Conservation (phyloP, 129 eudicot species). For the Scalesia atractyloides region DNA sequence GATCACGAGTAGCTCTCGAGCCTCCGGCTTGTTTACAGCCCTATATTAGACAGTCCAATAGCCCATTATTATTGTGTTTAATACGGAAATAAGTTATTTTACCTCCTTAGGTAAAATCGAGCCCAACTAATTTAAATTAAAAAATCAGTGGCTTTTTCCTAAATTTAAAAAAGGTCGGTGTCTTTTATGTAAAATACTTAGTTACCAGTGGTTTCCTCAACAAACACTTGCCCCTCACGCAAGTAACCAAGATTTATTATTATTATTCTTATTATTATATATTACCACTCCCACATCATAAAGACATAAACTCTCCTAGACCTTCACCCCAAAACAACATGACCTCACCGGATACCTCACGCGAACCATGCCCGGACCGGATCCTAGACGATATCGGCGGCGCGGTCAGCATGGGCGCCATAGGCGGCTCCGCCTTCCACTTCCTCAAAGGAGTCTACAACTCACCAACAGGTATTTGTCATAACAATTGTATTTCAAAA, state of each 20-base stretch:
- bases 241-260: not conserved
- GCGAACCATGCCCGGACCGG: slow-evolving; percentile 27
- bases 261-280: not conserved
- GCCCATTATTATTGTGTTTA: too few relatives aligned
- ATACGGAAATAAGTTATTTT: too few relatives aligned
- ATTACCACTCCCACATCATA: not conserved
- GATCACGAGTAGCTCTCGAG: too few relatives aligned
- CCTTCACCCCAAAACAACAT: not conserved
- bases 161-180: too few relatives aligned
- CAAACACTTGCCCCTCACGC: not conserved
- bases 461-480: slow-evolving; percentile 11
- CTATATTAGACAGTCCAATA: too few relatives aligned
- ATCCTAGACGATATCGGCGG: slow-evolving; percentile 29
- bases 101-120: too few relatives aligned
- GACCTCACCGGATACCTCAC: slow-evolving; percentile 23
- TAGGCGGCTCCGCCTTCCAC: slow-evolving; percentile 54
- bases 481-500: too few relatives aligned
- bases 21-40: too few relatives aligned
- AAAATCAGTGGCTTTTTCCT: too few relatives aligned
- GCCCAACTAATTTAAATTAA: too few relatives aligned
- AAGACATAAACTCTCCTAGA: too few relatives aligned
- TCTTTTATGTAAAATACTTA: too few relatives aligned
- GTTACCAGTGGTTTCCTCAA: not conserved
- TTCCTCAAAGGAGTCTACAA: slow-evolving; percentile 29
- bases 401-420: slow-evolving; percentile 46